phyloP scores from a whole-genome alignment of 345 rosid genomes.

The Raphanus sativus region DNA sequence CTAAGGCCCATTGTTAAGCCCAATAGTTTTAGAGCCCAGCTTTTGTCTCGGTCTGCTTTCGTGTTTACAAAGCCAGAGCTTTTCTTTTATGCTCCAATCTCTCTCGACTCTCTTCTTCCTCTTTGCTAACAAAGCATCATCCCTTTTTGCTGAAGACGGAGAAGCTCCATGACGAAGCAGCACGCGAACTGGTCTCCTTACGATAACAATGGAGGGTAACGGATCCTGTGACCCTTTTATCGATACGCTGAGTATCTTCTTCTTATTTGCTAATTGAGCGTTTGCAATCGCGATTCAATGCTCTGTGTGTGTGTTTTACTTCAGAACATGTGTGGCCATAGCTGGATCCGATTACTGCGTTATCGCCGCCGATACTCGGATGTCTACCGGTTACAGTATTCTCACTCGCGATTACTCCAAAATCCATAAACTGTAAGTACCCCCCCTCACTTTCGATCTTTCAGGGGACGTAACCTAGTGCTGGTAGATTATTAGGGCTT shows the following conservation, averaged over 20 bases:
- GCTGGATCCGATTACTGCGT: constrained; percentile 97
- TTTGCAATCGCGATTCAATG: background rate
- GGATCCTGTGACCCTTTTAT: background rate
- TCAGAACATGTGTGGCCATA: constrained; percentile 86
- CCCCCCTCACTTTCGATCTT: background rate
- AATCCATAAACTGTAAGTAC: constrained; percentile 67
- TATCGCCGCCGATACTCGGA: constrained; percentile 89
- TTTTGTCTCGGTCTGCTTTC: background rate
- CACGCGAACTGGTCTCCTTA: constrained; percentile 84
- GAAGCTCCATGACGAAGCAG: constrained; percentile 69
- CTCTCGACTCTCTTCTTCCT: background rate
- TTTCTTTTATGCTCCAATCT: background rate
- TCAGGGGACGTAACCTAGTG: background rate
- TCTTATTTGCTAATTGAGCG: background rate
- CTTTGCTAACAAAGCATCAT: background rate
- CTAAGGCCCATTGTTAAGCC: background rate
- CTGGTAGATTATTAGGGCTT: constrained; percentile 13
- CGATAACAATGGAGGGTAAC: constrained; percentile 99
- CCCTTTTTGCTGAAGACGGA: background rate
- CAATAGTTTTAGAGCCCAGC: background rate
- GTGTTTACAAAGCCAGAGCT: constrained; percentile 36
- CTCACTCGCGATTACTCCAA: constrained; percentile 93
- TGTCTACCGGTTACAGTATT: constrained; percentile 91
- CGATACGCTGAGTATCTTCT: background rate
- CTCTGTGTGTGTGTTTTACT: background rate